Percentiles rank a stretch among this genome's conserved stretches.
phyloP scores from a whole-genome alignment of 192 early-diverging fungal species.

The Backusella circina region DNA sequence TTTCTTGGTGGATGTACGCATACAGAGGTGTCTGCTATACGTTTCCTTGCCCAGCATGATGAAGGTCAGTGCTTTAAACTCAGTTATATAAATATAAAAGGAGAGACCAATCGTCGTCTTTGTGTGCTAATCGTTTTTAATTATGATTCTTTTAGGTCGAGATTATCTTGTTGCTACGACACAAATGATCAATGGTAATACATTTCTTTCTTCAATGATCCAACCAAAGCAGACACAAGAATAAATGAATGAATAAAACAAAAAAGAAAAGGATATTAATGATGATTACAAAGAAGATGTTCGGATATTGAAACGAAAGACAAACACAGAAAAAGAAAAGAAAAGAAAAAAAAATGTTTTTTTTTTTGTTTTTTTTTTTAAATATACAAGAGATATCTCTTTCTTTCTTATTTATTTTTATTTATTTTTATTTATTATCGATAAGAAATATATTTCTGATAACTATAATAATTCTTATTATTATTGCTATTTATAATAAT shows the following conservation, averaged over 20 bases:
- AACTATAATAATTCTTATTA: neutral
- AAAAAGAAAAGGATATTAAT: neutral
- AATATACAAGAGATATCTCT: no score
- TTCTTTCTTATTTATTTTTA: no score
- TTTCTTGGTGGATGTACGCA: constrained; percentile 96
- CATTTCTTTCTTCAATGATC: constrained; percentile 57
- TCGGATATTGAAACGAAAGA: neutral
- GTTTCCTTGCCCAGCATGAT: constrained; percentile 81
- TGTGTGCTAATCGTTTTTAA: neutral
- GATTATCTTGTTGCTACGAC: constrained; percentile 89
- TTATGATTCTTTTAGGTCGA: constrained; percentile 35
- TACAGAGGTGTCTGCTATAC: constrained; percentile 89
- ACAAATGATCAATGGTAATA: constrained; percentile 83
- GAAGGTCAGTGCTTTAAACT: constrained; percentile 42
- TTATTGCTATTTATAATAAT: neutral
- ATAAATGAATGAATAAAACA: neutral
- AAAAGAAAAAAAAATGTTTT: no score
- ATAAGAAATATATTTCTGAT: no score
- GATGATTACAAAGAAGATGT: neutral
- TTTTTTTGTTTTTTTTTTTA: neutral
- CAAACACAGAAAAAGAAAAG: neutral
- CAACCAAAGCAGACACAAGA: constrained; percentile 2
- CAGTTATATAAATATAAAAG: neutral
- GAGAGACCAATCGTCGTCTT: neutral
- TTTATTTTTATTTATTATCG: no score